These are phyloP conservation scores for Grifola frondosa DNA, from an alignment of 1,284 basidiomycete species.

Conservation along the genomic window DNA sequence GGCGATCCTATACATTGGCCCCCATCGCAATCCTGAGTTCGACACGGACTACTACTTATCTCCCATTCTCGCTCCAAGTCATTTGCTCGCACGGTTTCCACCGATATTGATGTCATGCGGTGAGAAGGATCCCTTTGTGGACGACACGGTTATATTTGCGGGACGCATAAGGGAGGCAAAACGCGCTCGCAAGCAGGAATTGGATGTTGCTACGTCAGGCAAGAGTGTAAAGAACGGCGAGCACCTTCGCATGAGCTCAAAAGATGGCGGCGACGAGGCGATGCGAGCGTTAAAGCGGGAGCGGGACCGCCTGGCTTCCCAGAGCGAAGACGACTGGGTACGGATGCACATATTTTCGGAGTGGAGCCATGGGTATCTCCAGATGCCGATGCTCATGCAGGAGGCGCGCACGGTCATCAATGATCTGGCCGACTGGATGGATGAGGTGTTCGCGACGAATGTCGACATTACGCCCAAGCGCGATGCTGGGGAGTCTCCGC, in stretches of 20 bases:
- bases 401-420: slow-evolving; percentile 83
- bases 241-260: slow-evolving; percentile 45
- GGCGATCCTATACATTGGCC: slow-evolving; percentile 97
- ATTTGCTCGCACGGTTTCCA: slow-evolving; percentile 89
- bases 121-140: slow-evolving; percentile 96
- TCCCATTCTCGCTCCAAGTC: slow-evolving; percentile 84
- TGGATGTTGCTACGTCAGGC: slow-evolving; percentile 54
- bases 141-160: slow-evolving; percentile 94
- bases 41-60: slow-evolving; percentile 94
- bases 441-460: slow-evolving; percentile 62
- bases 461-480: slow-evolving; percentile 6
- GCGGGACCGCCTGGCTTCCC: slow-evolving; percentile 56
- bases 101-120: slow-evolving; percentile 91
- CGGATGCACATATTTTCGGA: slow-evolving; percentile 88
- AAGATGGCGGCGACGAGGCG: slow-evolving; percentile 33
- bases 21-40: slow-evolving; percentile 90
- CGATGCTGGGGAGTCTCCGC: slow-evolving; percentile 1
- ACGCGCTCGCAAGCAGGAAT: slow-evolving; percentile 70
- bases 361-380: slow-evolving; percentile 93
- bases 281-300: slow-evolving; percentile 50
- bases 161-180: slow-evolving; percentile 93
- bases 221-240: slow-evolving; percentile 61
- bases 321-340: slow-evolving; percentile 93
- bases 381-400: slow-evolving; percentile 87
- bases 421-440: slow-evolving; percentile 93